Evolutionary conservation across 106 monocot genomes (phyloP).

Genomic region (Xerophyta viscosa): DNA sequence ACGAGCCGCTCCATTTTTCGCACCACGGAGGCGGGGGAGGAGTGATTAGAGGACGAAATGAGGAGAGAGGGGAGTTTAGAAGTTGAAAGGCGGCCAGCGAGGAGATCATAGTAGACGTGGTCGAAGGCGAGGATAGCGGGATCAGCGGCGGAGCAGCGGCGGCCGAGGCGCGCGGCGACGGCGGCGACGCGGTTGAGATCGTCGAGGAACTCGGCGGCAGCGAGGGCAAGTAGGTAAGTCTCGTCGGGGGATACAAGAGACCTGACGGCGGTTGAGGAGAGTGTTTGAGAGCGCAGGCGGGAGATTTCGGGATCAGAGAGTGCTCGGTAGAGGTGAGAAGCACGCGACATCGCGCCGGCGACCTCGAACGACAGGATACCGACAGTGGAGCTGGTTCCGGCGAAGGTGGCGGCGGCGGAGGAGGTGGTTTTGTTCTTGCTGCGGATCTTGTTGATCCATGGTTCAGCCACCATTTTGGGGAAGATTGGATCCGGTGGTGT

Average conservation of each 20-base stretch:
- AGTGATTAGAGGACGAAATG: slow-evolving; percentile 27
- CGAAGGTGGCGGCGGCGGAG: not conserved
- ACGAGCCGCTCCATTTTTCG: slow-evolving; percentile 65
- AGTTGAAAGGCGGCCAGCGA: slow-evolving; percentile 35
- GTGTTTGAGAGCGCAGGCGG: slow-evolving; percentile 22
- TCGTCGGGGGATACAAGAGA: slow-evolving; percentile 50
- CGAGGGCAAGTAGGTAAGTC: slow-evolving; percentile 44
- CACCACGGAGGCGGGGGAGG: slow-evolving; percentile 31
- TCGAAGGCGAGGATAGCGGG: slow-evolving; percentile 76
- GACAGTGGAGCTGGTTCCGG: no score
- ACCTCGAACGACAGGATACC: slow-evolving; percentile 94
- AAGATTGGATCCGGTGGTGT: no score
- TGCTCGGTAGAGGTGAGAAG: slow-evolving; percentile 64
- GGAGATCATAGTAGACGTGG: slow-evolving; percentile 76
- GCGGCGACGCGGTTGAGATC: slow-evolving; percentile 82
- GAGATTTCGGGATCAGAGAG: slow-evolving; percentile 52
- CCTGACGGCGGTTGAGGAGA: slow-evolving; percentile 39
- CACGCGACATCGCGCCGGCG: slow-evolving; percentile 82
- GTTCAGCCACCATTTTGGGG: slow-evolving; percentile 51
- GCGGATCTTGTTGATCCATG: slow-evolving; percentile 45
- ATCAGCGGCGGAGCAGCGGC: slow-evolving; percentile 54
- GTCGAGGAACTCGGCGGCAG: slow-evolving; percentile 74
- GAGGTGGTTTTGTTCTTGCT: slow-evolving; percentile 16
- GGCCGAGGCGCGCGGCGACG: slow-evolving; percentile 60
- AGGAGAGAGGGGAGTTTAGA: slow-evolving; percentile 22